These are phyloP conservation scores for Pestalotiopsis sp. DNA, from an alignment of 2,329 filamentous ascomycete species.

Conservation along the genomic window DNA sequence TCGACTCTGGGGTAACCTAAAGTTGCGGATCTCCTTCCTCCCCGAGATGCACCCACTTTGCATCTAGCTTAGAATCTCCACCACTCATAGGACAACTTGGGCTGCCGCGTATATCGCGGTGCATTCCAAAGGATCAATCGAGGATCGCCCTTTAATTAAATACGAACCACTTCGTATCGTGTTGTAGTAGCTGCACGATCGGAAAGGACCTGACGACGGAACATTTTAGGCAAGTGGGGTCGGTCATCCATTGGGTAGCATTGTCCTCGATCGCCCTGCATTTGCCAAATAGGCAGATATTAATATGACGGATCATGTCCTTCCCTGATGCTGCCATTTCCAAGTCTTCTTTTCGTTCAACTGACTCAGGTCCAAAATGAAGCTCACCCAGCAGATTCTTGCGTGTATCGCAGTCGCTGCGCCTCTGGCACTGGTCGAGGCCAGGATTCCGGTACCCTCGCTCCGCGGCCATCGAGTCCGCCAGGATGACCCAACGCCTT, in stretches of 20 bases:
- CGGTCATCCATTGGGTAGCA: background rate
- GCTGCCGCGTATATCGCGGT: background rate
- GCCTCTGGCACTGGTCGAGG: background rate
- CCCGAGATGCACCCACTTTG: background rate
- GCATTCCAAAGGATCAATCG: background rate
- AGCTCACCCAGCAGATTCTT: background rate
- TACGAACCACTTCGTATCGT: background rate
- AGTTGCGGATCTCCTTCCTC: background rate
- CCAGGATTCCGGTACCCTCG: background rate
- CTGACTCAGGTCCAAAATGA: background rate
- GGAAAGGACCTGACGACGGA: background rate
- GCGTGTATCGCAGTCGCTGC: background rate
- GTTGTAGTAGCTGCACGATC: background rate
- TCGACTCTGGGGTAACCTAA: background rate
- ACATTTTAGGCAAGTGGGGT: background rate
- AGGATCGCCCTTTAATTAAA: background rate
- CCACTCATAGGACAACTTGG: background rate
- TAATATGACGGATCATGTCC: background rate
- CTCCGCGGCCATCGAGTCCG: constrained; percentile 10
- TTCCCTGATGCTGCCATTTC: background rate
- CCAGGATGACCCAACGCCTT: constrained; percentile 1
- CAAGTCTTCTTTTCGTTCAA: background rate
- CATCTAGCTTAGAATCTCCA: background rate
- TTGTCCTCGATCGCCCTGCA: background rate
- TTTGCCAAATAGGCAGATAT: background rate